phyloP scores from a whole-genome alignment of 441 rosid species.

The Dalechampia spathulata region DNA sequence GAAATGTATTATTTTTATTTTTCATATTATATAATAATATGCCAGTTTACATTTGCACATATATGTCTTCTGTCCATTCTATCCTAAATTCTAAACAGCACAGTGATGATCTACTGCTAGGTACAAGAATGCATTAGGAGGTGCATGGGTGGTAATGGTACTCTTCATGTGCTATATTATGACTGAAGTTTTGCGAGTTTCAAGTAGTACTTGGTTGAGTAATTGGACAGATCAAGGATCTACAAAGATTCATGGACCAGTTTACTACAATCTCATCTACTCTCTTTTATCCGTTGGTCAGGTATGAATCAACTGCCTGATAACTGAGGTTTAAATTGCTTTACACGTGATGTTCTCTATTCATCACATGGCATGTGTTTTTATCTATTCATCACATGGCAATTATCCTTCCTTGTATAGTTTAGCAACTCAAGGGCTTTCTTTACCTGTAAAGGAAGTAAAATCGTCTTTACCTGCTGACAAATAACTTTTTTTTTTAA shows the following conservation, averaged over 20 bases:
- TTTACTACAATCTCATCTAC: slow-evolving; percentile 70
- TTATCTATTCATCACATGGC: not conserved
- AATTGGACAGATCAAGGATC: slow-evolving; percentile 86
- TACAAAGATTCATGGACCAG: slow-evolving; percentile 49
- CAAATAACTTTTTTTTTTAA: slow-evolving; percentile 3
- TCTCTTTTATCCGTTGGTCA: slow-evolving; percentile 75
- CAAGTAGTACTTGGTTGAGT: slow-evolving; percentile 98
- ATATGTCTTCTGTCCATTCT: not conserved
- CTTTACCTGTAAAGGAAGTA: not conserved
- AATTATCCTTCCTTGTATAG: not conserved
- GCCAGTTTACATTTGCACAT: not conserved
- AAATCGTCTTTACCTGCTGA: slow-evolving; percentile 1
- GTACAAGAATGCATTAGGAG: slow-evolving; percentile 97
- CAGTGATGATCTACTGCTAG: slow-evolving; percentile 32
- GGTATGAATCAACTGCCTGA: slow-evolving; percentile 36
- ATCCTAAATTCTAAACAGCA: not conserved
- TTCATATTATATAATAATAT: too few species aligned
- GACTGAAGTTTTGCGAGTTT: slow-evolving; percentile 81
- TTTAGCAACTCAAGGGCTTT: not conserved
- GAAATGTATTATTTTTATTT: too few species aligned
- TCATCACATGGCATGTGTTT: not conserved
- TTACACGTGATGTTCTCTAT: not conserved
- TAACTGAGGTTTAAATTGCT: not conserved
- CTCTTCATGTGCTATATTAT: slow-evolving; percentile 70
- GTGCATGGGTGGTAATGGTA: slow-evolving; percentile 82